Conservation (phyloP, 495 filamentous ascomycete species). For the Amniculicola lignicola region DNA sequence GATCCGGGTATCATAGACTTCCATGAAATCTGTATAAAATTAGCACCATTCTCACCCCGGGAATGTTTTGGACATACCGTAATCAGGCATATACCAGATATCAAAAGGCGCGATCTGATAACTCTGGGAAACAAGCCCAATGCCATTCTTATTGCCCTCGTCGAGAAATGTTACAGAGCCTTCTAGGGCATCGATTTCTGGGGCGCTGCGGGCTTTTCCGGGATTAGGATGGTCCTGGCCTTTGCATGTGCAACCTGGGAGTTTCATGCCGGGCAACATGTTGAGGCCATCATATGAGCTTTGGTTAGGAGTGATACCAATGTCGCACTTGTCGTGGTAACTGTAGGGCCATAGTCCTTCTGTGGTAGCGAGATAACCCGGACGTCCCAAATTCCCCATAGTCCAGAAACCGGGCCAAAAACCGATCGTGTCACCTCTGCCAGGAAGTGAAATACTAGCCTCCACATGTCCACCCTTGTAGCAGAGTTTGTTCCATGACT, state of each 20-base stretch:
- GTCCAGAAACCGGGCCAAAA: constrained; percentile 85
- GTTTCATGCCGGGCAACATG: constrained; percentile 68
- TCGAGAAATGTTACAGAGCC: constrained; percentile 59
- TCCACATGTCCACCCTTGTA: constrained; percentile 75
- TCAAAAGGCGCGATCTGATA: constrained; percentile 74
- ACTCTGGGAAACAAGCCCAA: constrained; percentile 68
- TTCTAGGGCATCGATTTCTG: constrained; percentile 76
- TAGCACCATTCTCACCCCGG: too few relatives aligned
- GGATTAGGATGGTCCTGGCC: constrained; percentile 66
- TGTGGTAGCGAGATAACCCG: constrained; percentile 66
- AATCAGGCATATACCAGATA: constrained; percentile 72
- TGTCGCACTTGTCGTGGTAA: constrained; percentile 69
- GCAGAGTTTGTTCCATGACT: constrained; percentile 78
- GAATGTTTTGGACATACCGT: constrained; percentile 48
- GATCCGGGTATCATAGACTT: constrained; percentile 58
- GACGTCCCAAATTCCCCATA: constrained; percentile 70
- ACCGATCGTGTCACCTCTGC: constrained; percentile 62
- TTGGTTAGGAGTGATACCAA: constrained; percentile 75
- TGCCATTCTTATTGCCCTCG: constrained; percentile 43
- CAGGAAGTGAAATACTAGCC: constrained; percentile 72
- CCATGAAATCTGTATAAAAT: constrained; percentile 51
- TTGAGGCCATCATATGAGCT: constrained; percentile 65
- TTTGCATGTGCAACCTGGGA: constrained; percentile 67
- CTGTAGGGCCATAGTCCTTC: constrained; percentile 81
- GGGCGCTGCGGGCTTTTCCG: constrained; percentile 67